phyloP scores from a whole-genome alignment of 2,329 filamentous ascomycete species.

The Magnaporthiopsis rhizophila region DNA sequence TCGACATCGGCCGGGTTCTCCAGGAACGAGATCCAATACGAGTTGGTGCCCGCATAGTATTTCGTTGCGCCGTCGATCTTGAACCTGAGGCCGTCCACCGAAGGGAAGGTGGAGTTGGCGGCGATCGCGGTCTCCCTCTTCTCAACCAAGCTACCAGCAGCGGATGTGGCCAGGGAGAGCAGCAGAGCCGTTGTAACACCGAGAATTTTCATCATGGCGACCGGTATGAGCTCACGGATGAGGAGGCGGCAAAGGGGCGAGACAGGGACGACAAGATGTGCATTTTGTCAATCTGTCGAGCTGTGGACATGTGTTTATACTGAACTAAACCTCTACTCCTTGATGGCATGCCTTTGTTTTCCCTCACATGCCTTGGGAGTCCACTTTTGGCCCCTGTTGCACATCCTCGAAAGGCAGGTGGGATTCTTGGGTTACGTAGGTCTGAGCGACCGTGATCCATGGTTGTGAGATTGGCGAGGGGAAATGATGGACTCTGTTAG shows the following conservation, averaged over 20 bases:
- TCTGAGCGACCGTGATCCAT: too few species aligned
- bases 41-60: slow-evolving; percentile 46
- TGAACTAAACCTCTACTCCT: neutral
- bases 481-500: neutral
- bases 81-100: slow-evolving; percentile 22
- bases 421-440: neutral
- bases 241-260: neutral
- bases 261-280: neutral
- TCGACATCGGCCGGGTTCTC: slow-evolving; percentile 48
- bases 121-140: neutral
- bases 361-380: neutral
- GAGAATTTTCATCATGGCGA: neutral
- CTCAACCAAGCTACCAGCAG: neutral
- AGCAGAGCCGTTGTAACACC: neutral
- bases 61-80: slow-evolving; percentile 33
- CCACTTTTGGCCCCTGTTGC: neutral
- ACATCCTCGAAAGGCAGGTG: neutral
- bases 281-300: too few species aligned
- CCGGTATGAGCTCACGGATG: neutral
- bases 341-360: neutral
- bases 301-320: neutral
- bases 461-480: neutral
- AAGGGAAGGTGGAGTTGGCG: slow-evolving; percentile 8
- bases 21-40: slow-evolving; percentile 46
- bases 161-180: neutral